A percentile compares a stretch with the other conserved stretches of the same genome.
These are phyloP conservation scores for Anethum foeniculum DNA, from an alignment of 140 eudicot genomes.

Conservation along the genomic window DNA sequence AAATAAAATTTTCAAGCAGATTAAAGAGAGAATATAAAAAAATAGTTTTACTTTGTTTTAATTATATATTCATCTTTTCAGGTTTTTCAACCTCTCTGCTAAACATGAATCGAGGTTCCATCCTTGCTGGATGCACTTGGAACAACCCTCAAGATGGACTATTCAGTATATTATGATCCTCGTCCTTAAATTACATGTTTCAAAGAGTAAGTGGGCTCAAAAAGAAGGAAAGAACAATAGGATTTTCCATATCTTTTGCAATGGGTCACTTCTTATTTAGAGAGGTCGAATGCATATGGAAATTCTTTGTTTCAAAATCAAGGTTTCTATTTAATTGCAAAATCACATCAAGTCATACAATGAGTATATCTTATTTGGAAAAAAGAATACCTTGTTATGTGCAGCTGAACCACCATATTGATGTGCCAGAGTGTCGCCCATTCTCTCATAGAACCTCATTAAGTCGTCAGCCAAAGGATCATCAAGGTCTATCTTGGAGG, in stretches of 20 bases:
- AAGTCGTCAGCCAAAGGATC: constrained; percentile 69
- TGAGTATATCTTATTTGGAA: not conserved
- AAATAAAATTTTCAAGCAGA: not conserved
- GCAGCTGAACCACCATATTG: constrained; percentile 94
- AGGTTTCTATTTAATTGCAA: not conserved
- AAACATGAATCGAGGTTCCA: not conserved
- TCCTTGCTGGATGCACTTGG: not conserved
- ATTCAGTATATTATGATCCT: not conserved
- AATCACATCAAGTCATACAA: not conserved
- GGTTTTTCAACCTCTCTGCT: not conserved
- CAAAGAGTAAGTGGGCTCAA: not conserved
- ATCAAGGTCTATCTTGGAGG: constrained; percentile 61
- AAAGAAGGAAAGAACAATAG: not conserved
- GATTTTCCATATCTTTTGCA: not conserved
- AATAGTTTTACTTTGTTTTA: not conserved
- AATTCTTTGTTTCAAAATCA: not conserved
- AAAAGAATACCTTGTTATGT: constrained; percentile 59
- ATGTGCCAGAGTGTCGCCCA: constrained; percentile 95
- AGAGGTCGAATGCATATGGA: not conserved
- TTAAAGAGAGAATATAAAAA: not conserved
- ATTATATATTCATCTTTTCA: not conserved
- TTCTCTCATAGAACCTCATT: constrained; percentile 76
- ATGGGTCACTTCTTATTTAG: not conserved
- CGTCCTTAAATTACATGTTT: not conserved
- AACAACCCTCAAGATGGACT: not conserved